Conservation (phyloP, 192 early-diverging fungal genomes). For the Phycomyces blakesleeanus region DNA sequence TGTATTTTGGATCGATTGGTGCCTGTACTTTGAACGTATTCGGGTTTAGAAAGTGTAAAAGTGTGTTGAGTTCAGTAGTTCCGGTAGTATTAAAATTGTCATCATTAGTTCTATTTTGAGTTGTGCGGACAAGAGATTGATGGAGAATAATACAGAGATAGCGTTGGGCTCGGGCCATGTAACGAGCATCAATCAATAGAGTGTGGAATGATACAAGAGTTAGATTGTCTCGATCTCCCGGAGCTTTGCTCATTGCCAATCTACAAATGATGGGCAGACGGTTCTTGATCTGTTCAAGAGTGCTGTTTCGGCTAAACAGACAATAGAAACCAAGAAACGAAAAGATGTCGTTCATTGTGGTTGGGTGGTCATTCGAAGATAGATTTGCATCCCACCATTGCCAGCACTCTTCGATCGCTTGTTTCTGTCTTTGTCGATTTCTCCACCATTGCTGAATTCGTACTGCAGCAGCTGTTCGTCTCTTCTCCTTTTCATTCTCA, state of each 20-base stretch:
- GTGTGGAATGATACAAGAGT: constrained; percentile 7
- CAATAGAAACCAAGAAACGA: constrained; percentile 15
- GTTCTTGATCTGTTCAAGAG: neutral
- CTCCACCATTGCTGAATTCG: constrained; percentile 23
- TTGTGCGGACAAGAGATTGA: constrained; percentile 1
- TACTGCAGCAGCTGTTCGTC: constrained; percentile 4
- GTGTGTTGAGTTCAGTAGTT: constrained; percentile 8
- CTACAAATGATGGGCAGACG: constrained; percentile 3
- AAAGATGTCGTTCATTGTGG: constrained; percentile 5
- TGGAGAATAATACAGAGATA: constrained; percentile 9
- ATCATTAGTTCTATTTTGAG: neutral
- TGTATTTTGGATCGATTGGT: neutral
- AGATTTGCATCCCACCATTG: constrained; percentile 6
- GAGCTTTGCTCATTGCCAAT: neutral
- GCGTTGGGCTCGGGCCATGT: constrained; percentile 5
- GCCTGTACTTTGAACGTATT: constrained; percentile 10
- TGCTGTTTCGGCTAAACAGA: constrained; percentile 4
- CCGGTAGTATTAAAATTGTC: neutral
- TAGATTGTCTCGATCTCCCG: neutral
- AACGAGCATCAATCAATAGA: constrained; percentile 11
- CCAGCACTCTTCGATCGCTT: constrained; percentile 6
- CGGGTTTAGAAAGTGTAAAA: constrained; percentile 26
- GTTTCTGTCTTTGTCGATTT: neutral
- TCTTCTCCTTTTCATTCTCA: neutral
- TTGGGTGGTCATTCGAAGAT: neutral